A percentile compares a stretch with the other conserved stretches of the same genome.
Conservation (phyloP, 2,329 filamentous ascomycete species). For the Cordyceps tenuipes region DNA sequence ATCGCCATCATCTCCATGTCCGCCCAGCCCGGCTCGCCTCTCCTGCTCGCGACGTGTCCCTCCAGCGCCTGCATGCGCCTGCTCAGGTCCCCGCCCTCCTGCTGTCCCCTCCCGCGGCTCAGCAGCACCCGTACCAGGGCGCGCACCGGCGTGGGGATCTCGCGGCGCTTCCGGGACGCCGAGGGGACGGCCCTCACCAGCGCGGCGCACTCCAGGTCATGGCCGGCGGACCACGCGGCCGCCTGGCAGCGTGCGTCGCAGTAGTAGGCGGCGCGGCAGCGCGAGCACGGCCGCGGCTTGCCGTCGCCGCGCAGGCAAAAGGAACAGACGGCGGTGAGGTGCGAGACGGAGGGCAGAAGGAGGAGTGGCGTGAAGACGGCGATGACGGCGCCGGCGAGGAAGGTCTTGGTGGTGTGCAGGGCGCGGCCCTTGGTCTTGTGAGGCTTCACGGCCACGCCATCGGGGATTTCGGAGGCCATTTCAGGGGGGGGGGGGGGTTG, state of each 20-base stretch:
- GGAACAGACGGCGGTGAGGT: conserved; percentile 37
- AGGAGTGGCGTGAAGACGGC: conserved; percentile 36
- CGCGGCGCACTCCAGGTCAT: conserved; percentile 48
- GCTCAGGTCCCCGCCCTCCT: conserved; percentile 22
- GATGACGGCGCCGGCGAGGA: conserved; percentile 38
- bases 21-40: conserved; percentile 28
- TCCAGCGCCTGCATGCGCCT: conserved; percentile 33
- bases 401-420: conserved; percentile 34
- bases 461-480: background rate
- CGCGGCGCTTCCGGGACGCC: conserved; percentile 16
- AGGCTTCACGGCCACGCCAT: background rate
- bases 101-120: conserved; percentile 10
- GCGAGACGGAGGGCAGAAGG: conserved; percentile 38
- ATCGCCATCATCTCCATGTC: conserved; percentile 43
- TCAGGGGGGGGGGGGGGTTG: background rate
- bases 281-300: conserved; percentile 36
- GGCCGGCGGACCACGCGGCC: conserved; percentile 42
- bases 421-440: conserved; percentile 32
- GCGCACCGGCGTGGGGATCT: conserved; percentile 46
- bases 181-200: conserved; percentile 22
- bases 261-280: conserved; percentile 46
- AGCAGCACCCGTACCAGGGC: conserved; percentile 45
- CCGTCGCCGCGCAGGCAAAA: conserved; percentile 34
- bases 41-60: conserved; percentile 36
- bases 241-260: conserved; percentile 47